Evolutionary conservation across 306 rosid species (phyloP), one percentile per base, ranked within the genome.

Genomic region (Abrus pulchellus): DNA sequence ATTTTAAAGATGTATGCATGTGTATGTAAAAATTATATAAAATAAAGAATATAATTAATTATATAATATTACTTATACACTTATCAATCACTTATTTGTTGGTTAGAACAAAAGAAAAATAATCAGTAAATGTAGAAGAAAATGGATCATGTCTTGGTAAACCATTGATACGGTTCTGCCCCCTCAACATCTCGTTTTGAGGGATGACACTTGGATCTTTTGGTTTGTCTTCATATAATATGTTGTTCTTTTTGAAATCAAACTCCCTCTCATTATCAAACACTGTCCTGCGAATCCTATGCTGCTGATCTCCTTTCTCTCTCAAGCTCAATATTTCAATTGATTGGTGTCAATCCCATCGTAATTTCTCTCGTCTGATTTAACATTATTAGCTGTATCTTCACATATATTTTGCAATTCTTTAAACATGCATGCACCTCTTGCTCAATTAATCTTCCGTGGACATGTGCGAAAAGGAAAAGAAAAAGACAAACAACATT

Each of bases 191-290:
- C 10, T 68, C 2, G 20, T 80, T 59, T 67, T 44, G 79, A 60
- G 60, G 82, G 52, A 44, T 5, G 74, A 80, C 87, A 80, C 85
- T 54, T 84, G 87, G 76, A 84, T n/a, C 34, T 84, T 72, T 80
- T 75, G 64, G 70, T 61, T 80, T 84, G 87, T 84, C 87, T 84
- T 80, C 28, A 32, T 43, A 56, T 43, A 20, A 73, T 73, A 53
- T 65, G 66, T 45, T 64, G 63, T 78, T 74, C 72, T 78, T 78
- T 62, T 55, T 67, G 20, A 74, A 79, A 74, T 27, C 63, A 41
- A 48, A 66, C 53, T 74, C 59, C 56, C 59, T 79, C 81, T 84
- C 75, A 65, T 53, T 53, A 80, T 69, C 82, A 69, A 75, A 44
- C 62, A 57, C 12, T 79, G 81, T 69, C 74, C 82, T 84, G 9